Evolutionary conservation across 2,329 filamentous ascomycete species (phyloP).

Genomic region (Colletotrichum sansevieriae): DNA sequence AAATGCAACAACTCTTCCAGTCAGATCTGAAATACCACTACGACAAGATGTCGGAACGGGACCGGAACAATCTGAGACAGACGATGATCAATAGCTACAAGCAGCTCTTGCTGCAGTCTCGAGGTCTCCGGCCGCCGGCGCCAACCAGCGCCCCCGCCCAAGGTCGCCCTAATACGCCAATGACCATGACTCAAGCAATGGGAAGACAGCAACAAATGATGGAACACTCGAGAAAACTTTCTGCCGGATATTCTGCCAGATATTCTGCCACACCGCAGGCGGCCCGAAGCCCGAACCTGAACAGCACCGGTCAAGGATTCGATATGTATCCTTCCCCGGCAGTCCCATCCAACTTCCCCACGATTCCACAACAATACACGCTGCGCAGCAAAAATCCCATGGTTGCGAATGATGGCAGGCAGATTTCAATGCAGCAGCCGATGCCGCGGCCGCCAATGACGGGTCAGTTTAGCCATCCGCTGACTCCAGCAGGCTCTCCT

Average conservation of each 20-base stretch:
- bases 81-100: conserved; percentile 30
- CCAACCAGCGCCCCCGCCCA: background rate
- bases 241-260: conserved; percentile 8
- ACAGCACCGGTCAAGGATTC: background rate
- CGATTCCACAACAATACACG: conserved; percentile 6
- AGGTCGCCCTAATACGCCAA: too few relatives aligned
- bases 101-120: background rate
- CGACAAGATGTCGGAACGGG: conserved; percentile 16
- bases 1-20: conserved; percentile 48
- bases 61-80: conserved; percentile 16
- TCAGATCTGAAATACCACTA: conserved; percentile 42
- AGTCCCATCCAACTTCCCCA: background rate
- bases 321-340: conserved; percentile 29
- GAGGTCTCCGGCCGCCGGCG: background rate
- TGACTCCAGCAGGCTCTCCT: conserved; percentile 33
- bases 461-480: conserved; percentile 9
- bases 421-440: conserved; percentile 5
- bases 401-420: background rate
- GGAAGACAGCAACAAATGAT: conserved; percentile 17
- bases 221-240: conserved; percentile 5
- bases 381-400: conserved; percentile 5
- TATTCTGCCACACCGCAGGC: conserved; percentile 1
- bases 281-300: background rate
- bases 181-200: conserved; percentile 1
- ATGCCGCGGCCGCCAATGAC: conserved; percentile 3